Evolutionary conservation across 306 rosid genomes (phyloP), one percentile per base, ranked within the genome.

Genomic region (Cicer pinnatifidum): DNA sequence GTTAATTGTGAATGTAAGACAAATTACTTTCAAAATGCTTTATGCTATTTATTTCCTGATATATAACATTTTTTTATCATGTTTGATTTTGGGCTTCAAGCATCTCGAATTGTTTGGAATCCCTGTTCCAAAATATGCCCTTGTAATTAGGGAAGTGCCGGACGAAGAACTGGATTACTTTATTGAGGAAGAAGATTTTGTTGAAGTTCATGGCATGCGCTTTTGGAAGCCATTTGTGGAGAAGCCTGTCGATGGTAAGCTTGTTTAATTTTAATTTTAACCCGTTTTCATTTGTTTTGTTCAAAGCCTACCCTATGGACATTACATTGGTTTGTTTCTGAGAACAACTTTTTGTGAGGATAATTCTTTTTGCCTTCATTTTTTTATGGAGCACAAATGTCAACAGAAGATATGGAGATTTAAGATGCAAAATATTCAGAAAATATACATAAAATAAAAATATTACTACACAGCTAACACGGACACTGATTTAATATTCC

Each of bases 151-250:
- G 81, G 99, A 91, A 80, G 81, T 58, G 48, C 96, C 97, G 1
- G 72, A 82, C 73, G 89, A 94, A 76, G 86, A 89, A 40, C 84
- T 94, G 78, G 96, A 94, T 69, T 88, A 87, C 85, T 94, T 94
- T 84, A 53, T 82, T 46, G 99, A 94, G 89, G 96, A 90, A 85
- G 99, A 94, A 82, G 99, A 94, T 78, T 94, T 89, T 84, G 97
- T 94, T 61, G 97, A 94, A 86, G 97, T 94, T 79, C 82, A 75
- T 77, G 97, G 96, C 78, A 60, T 68, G 71, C 95, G 97, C 17
- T 94, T 94, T 54, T 91, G 88, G 89, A 94, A 94, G 80, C 99
- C 99, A 64, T 94, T 94, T 87, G 99, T 94, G 78, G 99, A 94
- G 88, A 94, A 94, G 90, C 99, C 99, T 62, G 83, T 94, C 75